Base-by-base conservation (phyloP, 305 asterid species). In the Fraxinus velutina region DNA sequence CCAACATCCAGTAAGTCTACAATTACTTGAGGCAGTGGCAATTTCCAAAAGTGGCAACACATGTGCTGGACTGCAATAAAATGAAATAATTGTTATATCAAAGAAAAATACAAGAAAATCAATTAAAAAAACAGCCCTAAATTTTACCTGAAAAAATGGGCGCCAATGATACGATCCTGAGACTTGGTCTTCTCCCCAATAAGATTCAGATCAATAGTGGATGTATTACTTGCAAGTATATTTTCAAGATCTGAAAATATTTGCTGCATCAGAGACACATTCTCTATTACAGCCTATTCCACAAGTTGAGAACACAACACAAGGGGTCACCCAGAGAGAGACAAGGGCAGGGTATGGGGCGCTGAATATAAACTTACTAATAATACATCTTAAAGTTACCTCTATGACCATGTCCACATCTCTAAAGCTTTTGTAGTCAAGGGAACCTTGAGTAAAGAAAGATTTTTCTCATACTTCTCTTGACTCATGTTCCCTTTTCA, bases 351-450 rank as follows among this genome's bases (percentile, higher is more conserved):
- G 39, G 5, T 19, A 30, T 2, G 21, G 62, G 73, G 19, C 15
- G 73, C 0, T 12, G 3, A n/a, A 77, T 12, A 74, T 37, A 39
- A 13, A 78, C 32, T 30, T 37, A 62, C 66, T n/a, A 33, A 72
- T 6, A 19, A 68, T 30, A 4, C n/a, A 30, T 73, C 47, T 29
- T 44, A 62, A 32, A 6, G 27, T 37, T 88, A 96, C 99, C 99
- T 96, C 99, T 86, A 94, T 94, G 86, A 94, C 99, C 98, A 94
- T 87, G 90, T 96, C 99, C 50, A 96, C 97, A 82, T 96, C 98
- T 85, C 91, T 86, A 85, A 96, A 96, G 92, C 93, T 86, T 74
- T 92, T 97, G 79, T 93, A 96, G 77, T 94, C 98, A 13, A 96
- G 94, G 15, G 77, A 57, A 98, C 99, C 82, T 91, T 93, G 86